Evolutionary conservation across 2,329 filamentous ascomycete species (phyloP), one percentile per base, ranked within the genome.

Genomic region (Phoma herbarum): DNA sequence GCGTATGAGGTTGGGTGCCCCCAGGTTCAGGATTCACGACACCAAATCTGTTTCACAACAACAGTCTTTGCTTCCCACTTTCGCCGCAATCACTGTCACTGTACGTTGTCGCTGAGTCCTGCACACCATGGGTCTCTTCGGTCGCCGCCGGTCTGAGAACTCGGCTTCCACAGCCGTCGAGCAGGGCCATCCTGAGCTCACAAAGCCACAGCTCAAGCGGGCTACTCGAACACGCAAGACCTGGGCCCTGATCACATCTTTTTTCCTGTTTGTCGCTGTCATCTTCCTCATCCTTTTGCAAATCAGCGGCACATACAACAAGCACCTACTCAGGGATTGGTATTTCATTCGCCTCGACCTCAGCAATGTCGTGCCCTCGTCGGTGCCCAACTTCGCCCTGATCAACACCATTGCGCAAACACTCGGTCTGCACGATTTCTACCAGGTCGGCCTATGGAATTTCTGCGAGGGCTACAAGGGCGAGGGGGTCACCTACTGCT

Each of bases 341-440:
- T 97, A 90, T 80, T 95, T 97, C 78, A 89, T 96, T 77, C 90
- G 89, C 68, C 86, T 97, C 69, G 86, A 96, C 77, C 84, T 97
- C 47, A 86, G 90, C 66, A 85, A 96, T 70, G 90, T 97, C 73
- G 89, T 97, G 56, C 90, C 90, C 0, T 81, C 86, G 31, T 87
- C 85, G 5, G 85, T 91, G 16, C 89, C 90, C 41, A 90, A 93
- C 73, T 87, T 88, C 10, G 79, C 84, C 23, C 83, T 97, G 44
- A 90, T 96, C 77, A 96, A 96, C 81, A 92, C 88, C 44, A 93
- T 97, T 65, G 92, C 93, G 4, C 88, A 91, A 50, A 91, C 90
- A 22, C 82, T 97, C 52, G 94, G 93, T 28, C 83, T 97, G 47
- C 92, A 96, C 75, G 94, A 97, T 77, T 97, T 96, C 79, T 97